Base-by-base conservation (phyloP, 2,329 filamentous ascomycete species). In the Fusarium sp. region DNA sequence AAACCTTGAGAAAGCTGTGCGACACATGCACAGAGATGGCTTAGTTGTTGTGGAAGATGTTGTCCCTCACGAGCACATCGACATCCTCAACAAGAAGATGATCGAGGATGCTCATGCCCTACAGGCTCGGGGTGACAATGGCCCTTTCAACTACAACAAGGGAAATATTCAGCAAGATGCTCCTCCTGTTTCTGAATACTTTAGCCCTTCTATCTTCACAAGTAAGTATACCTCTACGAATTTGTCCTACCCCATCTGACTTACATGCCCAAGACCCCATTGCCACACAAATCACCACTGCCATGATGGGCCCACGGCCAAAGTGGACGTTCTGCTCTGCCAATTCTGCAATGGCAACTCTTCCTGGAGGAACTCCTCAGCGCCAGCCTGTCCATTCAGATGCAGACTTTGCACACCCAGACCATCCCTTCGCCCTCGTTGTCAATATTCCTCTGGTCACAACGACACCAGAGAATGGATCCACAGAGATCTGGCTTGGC, bases 161-260 rank as follows among this genome's bases (percentile, higher is more conserved):
- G 88, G 87, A 3, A 92, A 91, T 70, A 82, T 91, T 38, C 89
- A 91, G 69, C 90, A 91, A 76, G 89, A 91, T 71, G 83, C 89
- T 0, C 88, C 88, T 1, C 84, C 88, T 5, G 84, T 86, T 0
- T 79, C 81, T 1, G 79, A 87, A 47, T 86, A 83, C 70, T 89
- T 89, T 60, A 80, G 83, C 23, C 79, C 83, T 2, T 81, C 81
- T 8, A 87, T 91, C 32, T 90, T 90, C 63, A 78, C 86, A 16
- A 91, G 88, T 89, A 79, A 57, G 82, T 72, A 13, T 8, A 13
- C 6, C 32, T 28, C 1, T 32, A 15, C 4, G 7, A 23, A 6
- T 9, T 2, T 21, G 38, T n/a, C 2, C 3, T 8, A 9, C 5
- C 25, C 5, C 19, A 19, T 3, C 12, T 32, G 6, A 25, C 67